These are phyloP conservation scores for Cryptococcus hybrid DNA, from an alignment of 1,284 basidiomycete genomes.

Conservation along the genomic window DNA sequence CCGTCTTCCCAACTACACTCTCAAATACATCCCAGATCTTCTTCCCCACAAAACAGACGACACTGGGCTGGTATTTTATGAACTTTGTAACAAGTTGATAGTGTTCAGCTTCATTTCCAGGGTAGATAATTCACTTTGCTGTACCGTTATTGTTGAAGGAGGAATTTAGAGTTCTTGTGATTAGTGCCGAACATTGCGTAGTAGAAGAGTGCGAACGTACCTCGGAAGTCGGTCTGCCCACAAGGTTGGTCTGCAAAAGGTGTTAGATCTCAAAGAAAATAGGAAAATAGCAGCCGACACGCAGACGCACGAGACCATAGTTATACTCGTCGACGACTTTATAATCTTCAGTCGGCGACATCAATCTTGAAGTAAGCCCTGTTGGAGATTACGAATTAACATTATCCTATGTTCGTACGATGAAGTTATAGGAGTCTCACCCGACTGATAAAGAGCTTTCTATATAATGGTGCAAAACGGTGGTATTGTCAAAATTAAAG, in stretches of 20 bases:
- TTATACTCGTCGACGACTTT: slow-evolving; percentile 41
- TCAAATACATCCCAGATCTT: slow-evolving; percentile 63
- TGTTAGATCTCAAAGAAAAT: background rate
- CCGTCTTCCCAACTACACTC: slow-evolving; percentile 38
- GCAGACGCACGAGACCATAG: slow-evolving; percentile 55
- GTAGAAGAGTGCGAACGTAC: slow-evolving; percentile 34
- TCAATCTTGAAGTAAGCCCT: slow-evolving; percentile 58
- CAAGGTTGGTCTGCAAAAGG: slow-evolving; percentile 58
- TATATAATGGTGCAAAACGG: background rate
- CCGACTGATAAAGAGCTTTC: slow-evolving; percentile 59
- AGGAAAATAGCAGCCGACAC: background rate
- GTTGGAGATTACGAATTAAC: background rate
- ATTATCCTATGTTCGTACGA: background rate
- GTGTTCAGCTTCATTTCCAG: slow-evolving; percentile 58
- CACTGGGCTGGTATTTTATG: slow-evolving; percentile 55
- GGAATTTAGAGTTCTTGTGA: background rate
- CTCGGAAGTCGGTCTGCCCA: slow-evolving; percentile 60
- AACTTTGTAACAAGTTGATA: slow-evolving; percentile 58
- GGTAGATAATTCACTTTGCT: slow-evolving; percentile 62
- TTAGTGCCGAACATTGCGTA: background rate
- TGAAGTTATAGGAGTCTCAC: slow-evolving; percentile 34
- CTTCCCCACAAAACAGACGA: slow-evolving; percentile 71
- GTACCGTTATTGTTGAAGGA: background rate
- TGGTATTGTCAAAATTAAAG: background rate
- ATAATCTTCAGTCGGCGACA: slow-evolving; percentile 38